Percentiles rank a stretch among this genome's conserved stretches.
Evolutionary conservation across 306 rosid species (phyloP).

Genomic region (Corylus heterophylla): DNA sequence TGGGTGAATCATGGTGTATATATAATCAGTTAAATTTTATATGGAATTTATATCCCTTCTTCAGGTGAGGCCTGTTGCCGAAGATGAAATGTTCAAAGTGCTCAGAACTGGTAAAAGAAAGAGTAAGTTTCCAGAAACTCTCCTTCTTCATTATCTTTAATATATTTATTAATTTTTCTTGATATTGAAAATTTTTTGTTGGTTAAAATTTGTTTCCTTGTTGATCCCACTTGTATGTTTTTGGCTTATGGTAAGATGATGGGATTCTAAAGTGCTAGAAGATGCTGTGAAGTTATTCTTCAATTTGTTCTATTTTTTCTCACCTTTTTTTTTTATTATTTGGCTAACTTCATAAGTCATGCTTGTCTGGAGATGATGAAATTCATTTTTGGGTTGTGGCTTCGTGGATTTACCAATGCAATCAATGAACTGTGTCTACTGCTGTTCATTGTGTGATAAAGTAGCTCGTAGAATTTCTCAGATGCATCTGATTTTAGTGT

Average conservation of each 20-base stretch:
- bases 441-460: not conserved
- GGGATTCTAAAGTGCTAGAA: not conserved
- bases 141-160: not conserved
- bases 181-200: not conserved
- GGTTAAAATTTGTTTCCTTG: not conserved
- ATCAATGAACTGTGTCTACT: not conserved
- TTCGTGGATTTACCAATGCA: not conserved
- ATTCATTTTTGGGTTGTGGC: not conserved
- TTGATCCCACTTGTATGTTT: not conserved
- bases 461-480: not conserved
- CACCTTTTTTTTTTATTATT: not conserved
- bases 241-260: not conserved
- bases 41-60: conserved; percentile 10
- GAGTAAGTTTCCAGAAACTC: conserved; percentile 47
- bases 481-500: not conserved
- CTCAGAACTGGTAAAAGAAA: conserved; percentile 84
- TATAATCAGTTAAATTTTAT: not conserved
- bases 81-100: conserved; percentile 96
- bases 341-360: not conserved
- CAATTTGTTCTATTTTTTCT: not conserved
- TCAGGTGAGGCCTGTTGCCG: conserved; percentile 95
- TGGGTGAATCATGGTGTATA: not conserved
- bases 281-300: not conserved
- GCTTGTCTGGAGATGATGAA: not conserved
- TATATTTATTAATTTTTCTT: not conserved